Percentiles rank a stretch among this genome's conserved stretches.
Evolutionary conservation across 768 basidiomycete genomes (phyloP).

Genomic region (Tylopilus sp.): DNA sequence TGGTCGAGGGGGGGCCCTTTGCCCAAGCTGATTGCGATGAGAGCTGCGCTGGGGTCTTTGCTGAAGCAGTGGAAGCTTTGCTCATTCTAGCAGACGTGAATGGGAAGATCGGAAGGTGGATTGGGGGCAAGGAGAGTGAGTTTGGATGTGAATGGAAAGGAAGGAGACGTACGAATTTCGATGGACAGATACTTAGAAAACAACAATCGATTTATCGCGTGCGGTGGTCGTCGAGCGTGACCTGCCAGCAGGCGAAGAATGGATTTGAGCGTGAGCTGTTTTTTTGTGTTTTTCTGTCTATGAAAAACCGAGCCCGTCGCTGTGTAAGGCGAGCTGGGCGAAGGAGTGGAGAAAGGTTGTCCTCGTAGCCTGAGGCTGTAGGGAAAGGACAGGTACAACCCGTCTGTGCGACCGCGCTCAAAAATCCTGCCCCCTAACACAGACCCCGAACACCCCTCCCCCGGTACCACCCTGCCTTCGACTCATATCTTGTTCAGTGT

Average conservation of each 20-base stretch:
- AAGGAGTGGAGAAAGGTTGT: slow-evolving; percentile 19
- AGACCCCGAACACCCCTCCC: slow-evolving; percentile 27
- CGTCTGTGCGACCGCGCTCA: slow-evolving; percentile 32
- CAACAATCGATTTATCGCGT: slow-evolving; percentile 54
- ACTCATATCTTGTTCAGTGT: no score
- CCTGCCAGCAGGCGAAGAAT: slow-evolving; percentile 87
- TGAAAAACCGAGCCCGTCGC: slow-evolving; percentile 35
- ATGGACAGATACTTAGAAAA: slow-evolving; percentile 44
- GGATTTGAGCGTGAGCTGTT: slow-evolving; percentile 43
- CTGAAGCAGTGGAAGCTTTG: slow-evolving; percentile 78
- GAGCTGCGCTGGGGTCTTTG: slow-evolving; percentile 71
- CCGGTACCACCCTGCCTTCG: background rate
- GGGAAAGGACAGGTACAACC: slow-evolving; percentile 36
- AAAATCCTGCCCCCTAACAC: slow-evolving; percentile 25
- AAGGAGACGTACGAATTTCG: slow-evolving; percentile 40
- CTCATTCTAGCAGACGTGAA: slow-evolving; percentile 67
- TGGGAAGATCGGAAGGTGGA: slow-evolving; percentile 7
- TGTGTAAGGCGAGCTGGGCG: slow-evolving; percentile 34
- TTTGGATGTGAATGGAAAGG: background rate
- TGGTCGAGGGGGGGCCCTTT: slow-evolving; percentile 76
- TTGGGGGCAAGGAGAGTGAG: background rate
- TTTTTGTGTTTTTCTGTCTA: slow-evolving; percentile 38
- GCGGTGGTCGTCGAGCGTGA: slow-evolving; percentile 82
- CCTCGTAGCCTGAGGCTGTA: slow-evolving; percentile 38
- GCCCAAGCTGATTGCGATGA: slow-evolving; percentile 87